phyloP scores from a whole-genome alignment of 177 flowering plant species.

The Telopea speciosissima region DNA sequence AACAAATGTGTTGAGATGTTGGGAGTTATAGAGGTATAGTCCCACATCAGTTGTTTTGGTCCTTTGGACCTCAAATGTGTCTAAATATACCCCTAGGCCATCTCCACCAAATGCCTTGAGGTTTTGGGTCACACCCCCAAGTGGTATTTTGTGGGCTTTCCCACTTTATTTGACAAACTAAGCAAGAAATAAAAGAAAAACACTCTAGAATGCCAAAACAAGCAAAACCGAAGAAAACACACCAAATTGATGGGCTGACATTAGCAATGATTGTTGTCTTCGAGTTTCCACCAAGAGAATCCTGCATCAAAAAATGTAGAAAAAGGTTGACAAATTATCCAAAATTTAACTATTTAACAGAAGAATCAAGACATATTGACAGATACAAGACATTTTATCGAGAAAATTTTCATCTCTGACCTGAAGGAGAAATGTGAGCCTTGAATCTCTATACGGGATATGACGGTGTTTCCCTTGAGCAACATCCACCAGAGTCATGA shows the following conservation, averaged over 20 bases:
- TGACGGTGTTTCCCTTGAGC: conserved; percentile 92
- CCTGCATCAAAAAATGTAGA: conserved; percentile 41
- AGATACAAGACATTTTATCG: neutral
- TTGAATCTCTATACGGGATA: conserved; percentile 89
- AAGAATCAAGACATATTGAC: neutral
- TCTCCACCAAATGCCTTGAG: no score
- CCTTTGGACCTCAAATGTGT: no score
- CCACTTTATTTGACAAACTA: neutral
- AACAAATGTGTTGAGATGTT: neutral
- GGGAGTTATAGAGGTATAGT: no score
- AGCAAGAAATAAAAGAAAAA: neutral
- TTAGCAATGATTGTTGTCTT: conserved; percentile 87
- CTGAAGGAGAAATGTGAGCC: conserved; percentile 95
- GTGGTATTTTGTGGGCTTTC: no score
- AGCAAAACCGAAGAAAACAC: conserved; percentile 9
- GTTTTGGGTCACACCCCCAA: no score
- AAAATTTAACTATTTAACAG: neutral
- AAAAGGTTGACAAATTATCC: neutral
- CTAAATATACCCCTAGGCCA: no score
- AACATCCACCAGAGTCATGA: conserved; percentile 80
- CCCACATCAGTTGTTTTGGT: no score
- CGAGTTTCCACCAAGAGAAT: conserved; percentile 92
- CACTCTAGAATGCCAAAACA: neutral
- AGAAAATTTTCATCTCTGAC: conserved; percentile 23
- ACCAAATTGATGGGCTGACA: conserved; percentile 89